phyloP scores from a whole-genome alignment of 192 early-diverging fungal genomes.

The Allomyces javanicus region DNA sequence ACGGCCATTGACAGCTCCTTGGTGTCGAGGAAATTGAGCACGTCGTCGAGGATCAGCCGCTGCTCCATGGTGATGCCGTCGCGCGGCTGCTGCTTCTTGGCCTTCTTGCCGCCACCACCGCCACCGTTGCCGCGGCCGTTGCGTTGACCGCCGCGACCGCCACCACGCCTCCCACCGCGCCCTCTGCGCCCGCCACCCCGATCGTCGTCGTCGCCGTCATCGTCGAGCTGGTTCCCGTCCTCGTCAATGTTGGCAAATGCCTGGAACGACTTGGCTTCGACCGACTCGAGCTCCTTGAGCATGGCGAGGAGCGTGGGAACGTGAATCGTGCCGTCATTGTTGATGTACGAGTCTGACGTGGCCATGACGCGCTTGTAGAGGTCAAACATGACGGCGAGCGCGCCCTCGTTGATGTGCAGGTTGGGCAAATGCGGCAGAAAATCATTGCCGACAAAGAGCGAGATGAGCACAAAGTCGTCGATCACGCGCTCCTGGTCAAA shows the following conservation, averaged over 20 bases:
- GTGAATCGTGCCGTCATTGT: conserved; percentile 30
- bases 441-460: conserved; percentile 41
- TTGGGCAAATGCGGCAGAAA: conserved; percentile 73
- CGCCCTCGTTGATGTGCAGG: conserved; percentile 49
- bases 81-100: neutral
- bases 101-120: neutral
- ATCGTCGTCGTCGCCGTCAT: conserved; percentile 5
- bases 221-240: neutral
- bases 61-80: neutral
- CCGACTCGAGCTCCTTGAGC: conserved; percentile 20
- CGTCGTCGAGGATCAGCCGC: neutral
- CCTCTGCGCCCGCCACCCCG: conserved; percentile 10
- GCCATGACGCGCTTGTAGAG: conserved; percentile 26
- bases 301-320: conserved; percentile 16
- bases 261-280: conserved; percentile 32
- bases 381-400: conserved; percentile 28
- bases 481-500: conserved; percentile 28
- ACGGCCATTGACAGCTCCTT: neutral
- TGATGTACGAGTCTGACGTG: conserved; percentile 21
- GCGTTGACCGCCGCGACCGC: conserved; percentile 3
- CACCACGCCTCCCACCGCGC: conserved; percentile 12
- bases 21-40: neutral
- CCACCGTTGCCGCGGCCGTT: neutral
- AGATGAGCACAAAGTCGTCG: conserved; percentile 38
- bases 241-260: conserved; percentile 8